Evolutionary conservation across 1,284 basidiomycete species (phyloP).

Genomic region (Trichosporon inkin): DNA sequence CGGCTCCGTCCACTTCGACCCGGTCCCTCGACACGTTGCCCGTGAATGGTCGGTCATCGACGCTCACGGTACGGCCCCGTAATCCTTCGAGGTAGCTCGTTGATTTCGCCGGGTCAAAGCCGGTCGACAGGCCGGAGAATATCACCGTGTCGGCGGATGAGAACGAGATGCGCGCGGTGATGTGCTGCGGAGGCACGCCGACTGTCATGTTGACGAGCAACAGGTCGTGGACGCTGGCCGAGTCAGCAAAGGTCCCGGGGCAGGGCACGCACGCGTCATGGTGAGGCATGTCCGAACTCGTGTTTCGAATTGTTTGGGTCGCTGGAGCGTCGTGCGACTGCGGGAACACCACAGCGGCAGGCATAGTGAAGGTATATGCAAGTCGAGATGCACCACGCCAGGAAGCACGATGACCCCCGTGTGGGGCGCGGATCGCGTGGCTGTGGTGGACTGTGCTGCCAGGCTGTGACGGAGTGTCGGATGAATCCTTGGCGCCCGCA

Average conservation of each 20-base stretch:
- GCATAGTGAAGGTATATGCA: neutral
- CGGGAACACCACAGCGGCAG: neutral
- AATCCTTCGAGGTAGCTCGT: neutral
- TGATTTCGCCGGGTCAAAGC: neutral
- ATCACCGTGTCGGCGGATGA: neutral
- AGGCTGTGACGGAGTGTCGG: too few species aligned
- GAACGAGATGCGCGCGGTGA: neutral
- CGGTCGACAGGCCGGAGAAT: neutral
- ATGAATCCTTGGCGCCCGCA: too few species aligned
- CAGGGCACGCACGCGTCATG: neutral
- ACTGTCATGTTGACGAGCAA: neutral
- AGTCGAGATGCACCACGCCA: too few species aligned
- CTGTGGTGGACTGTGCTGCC: too few species aligned
- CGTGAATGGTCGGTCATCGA: neutral
- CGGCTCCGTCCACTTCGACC: neutral
- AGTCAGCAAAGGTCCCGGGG: neutral
- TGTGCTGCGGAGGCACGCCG: neutral
- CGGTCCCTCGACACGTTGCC: slow-evolving; percentile 2
- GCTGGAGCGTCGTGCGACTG: neutral
- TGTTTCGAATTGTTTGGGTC: too few species aligned
- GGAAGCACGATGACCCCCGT: too few species aligned
- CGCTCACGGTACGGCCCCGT: neutral
- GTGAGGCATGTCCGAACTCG: neutral
- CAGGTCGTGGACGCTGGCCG: neutral
- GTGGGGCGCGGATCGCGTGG: too few species aligned